Evolutionary conservation across 495 filamentous ascomycete genomes (phyloP).

Genomic region (Xylaria flabelliformis): DNA sequence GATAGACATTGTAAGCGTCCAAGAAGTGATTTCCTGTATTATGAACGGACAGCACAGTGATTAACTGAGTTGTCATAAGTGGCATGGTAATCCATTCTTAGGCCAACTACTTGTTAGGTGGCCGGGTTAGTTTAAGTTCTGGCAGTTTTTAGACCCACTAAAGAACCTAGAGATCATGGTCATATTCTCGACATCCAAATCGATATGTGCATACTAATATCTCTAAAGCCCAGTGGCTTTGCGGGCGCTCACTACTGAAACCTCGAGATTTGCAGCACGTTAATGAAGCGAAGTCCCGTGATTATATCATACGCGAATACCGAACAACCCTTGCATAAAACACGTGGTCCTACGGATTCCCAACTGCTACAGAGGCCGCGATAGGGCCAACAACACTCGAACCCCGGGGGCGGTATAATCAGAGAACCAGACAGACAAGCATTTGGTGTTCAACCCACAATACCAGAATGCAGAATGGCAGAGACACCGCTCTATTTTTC

Average conservation of each 20-base stretch:
- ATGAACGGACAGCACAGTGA: not conserved
- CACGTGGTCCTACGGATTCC: not conserved
- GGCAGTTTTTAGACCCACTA: not conserved
- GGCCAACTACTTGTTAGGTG: not conserved
- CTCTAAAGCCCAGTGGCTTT: not conserved
- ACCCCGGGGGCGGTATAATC: not conserved
- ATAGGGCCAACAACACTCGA: not conserved
- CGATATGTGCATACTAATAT: not conserved
- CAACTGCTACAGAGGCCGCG: not conserved
- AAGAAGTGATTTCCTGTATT: not conserved
- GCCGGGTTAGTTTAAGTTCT: not conserved
- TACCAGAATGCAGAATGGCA: constrained; percentile 36
- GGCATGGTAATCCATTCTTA: not conserved
- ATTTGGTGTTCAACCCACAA: not conserved
- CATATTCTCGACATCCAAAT: not conserved
- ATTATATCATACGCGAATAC: not conserved
- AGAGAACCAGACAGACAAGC: not conserved
- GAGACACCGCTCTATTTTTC: constrained; percentile 36
- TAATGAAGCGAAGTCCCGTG: not conserved
- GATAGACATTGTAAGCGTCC: not conserved
- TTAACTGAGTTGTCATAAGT: too few species aligned
- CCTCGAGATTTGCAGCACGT: not conserved
- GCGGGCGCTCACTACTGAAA: not conserved
- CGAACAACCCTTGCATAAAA: not conserved
- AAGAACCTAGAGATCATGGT: not conserved